phyloP scores from a whole-genome alignment of 1,284 basidiomycete genomes.

The Puccinia horiana region DNA sequence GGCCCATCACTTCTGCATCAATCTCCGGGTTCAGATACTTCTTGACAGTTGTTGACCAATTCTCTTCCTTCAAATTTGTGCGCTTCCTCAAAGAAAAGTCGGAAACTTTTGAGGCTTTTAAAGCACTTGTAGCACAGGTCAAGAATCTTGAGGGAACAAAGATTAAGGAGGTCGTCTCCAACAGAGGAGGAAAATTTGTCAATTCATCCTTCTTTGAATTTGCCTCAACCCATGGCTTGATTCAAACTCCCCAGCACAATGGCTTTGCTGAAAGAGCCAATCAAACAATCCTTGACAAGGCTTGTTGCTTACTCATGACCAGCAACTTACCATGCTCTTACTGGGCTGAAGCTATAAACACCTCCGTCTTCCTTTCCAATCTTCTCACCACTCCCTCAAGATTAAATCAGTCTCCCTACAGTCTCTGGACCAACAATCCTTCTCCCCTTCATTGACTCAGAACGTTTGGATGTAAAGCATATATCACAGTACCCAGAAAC shows the following conservation, averaged over 20 bases:
- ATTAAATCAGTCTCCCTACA: neutral
- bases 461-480: neutral
- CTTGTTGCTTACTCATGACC: conserved; percentile 54
- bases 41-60: conserved; percentile 6
- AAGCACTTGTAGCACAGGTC: neutral
- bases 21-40: conserved; percentile 20
- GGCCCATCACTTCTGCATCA: neutral
- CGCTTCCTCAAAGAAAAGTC: conserved; percentile 7
- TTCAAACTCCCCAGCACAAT: conserved; percentile 58
- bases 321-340: conserved; percentile 55
- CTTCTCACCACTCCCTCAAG: conserved; percentile 51
- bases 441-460: neutral
- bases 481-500: neutral
- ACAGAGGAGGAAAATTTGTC: conserved; percentile 58
- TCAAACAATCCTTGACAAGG: conserved; percentile 55
- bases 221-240: conserved; percentile 56
- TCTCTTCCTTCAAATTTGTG: conserved; percentile 12
- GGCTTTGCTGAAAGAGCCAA: conserved; percentile 56
- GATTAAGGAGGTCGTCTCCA: conserved; percentile 33
- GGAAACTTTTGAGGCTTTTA: neutral
- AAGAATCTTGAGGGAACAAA: neutral
- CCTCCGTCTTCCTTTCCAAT: conserved; percentile 59
- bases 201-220: conserved; percentile 54
- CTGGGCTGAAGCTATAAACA: conserved; percentile 58
- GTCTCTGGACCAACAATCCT: neutral